phyloP scores from a whole-genome alignment of 164 flowering plant genomes.

The Chloranthus sessilifolius region DNA sequence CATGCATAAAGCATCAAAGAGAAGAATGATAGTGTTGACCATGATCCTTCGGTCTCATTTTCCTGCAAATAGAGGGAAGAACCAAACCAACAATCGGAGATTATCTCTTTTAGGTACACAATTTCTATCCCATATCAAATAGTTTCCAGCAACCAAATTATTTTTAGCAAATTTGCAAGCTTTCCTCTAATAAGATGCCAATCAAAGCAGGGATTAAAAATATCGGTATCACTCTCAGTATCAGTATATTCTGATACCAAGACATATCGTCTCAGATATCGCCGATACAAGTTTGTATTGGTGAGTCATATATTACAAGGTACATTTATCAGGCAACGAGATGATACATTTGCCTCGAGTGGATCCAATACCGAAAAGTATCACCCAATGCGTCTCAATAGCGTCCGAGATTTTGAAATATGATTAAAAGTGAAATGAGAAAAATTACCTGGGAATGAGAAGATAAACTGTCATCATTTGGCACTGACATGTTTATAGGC shows the following conservation, averaged over 20 bases:
- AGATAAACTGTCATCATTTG: slow-evolving; percentile 42
- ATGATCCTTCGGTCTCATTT: neutral
- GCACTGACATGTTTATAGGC: slow-evolving; percentile 31
- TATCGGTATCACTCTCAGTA: too few relatives aligned
- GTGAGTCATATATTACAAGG: neutral
- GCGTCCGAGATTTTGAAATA: too few relatives aligned
- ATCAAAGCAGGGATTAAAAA: too few relatives aligned
- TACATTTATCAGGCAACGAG: neutral
- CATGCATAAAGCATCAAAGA: too few relatives aligned
- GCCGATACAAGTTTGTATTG: neutral
- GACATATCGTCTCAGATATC: too few relatives aligned
- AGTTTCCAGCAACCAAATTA: neutral
- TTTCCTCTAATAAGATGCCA: neutral
- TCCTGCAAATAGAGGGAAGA: neutral
- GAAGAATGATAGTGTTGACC: neutral
- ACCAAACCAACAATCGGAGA: neutral
- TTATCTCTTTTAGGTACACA: neutral
- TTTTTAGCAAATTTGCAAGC: too few relatives aligned
- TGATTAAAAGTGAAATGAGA: too few relatives aligned
- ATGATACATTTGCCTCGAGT: neutral
- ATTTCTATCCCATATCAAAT: neutral
- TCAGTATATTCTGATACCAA: neutral
- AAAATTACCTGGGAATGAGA: slow-evolving; percentile 42
- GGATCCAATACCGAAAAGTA: too few relatives aligned
- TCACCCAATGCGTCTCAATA: too few relatives aligned